Percentiles rank a stretch among this genome's conserved stretches.
These are phyloP conservation scores for Aristolochia fimbriata DNA, from an alignment of 164 flowering plant species.

Conservation along the genomic window DNA sequence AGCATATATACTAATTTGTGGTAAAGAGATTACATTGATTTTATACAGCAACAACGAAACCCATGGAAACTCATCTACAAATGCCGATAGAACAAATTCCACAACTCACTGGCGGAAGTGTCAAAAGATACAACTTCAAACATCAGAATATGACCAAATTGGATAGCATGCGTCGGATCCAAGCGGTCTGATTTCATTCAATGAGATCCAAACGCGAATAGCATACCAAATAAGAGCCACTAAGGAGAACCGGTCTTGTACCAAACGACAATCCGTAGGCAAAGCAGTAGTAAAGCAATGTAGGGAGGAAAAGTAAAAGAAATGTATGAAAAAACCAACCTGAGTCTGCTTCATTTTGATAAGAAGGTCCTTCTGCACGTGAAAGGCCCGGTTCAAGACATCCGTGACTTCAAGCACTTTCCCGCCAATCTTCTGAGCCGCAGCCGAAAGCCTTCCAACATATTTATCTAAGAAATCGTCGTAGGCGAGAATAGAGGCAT, in stretches of 20 bases:
- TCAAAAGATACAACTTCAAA: too few species aligned
- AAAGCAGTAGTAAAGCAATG: too few species aligned
- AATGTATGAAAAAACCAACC: slow-evolving; percentile 25
- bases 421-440: slow-evolving; percentile 89
- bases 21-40: too few species aligned
- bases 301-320: background rate
- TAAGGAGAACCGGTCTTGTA: too few species aligned
- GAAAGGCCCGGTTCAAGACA: slow-evolving; percentile 53
- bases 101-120: too few species aligned
- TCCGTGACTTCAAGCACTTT: slow-evolving; percentile 63
- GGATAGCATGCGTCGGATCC: background rate
- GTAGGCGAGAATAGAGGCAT: slow-evolving; percentile 70
- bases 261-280: too few species aligned
- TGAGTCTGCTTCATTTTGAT: slow-evolving; percentile 57
- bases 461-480: slow-evolving; percentile 46
- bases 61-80: too few species aligned
- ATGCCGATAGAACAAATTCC: too few species aligned
- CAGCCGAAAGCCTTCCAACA: slow-evolving; percentile 42
- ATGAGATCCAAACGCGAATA: background rate
- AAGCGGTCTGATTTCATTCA: background rate
- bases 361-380: slow-evolving; percentile 65
- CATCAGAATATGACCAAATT: background rate
- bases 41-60: too few species aligned
- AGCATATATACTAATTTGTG: too few species aligned
- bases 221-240: too few species aligned